phyloP scores from a whole-genome alignment of 2,329 filamentous ascomycete genomes.

The Penicillium sumatraense region DNA sequence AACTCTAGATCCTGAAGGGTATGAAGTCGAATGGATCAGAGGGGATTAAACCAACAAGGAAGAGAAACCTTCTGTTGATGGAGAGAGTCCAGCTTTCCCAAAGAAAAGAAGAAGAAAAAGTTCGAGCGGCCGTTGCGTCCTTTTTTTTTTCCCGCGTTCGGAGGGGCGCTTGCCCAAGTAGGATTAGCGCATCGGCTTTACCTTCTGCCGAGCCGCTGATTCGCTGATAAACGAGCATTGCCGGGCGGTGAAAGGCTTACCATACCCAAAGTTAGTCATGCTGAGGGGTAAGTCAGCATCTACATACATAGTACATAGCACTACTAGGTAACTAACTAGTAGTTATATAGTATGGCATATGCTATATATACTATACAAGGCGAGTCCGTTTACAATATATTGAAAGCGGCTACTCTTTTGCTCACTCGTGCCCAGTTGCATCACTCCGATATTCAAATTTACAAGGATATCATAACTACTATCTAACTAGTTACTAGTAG shows the following conservation, averaged over 20 bases:
- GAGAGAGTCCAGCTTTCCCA: slow-evolving; percentile 64
- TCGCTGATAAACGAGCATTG: slow-evolving; percentile 36
- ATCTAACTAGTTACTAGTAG: no score
- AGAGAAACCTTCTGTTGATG: slow-evolving; percentile 58
- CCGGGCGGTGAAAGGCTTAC: slow-evolving; percentile 27
- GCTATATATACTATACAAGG: no score
- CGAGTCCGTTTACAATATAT: no score
- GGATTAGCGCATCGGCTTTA: slow-evolving; percentile 27
- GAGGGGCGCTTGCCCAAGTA: slow-evolving; percentile 20
- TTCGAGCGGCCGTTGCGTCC: slow-evolving; percentile 33
- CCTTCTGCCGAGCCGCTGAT: slow-evolving; percentile 18
- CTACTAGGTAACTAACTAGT: not conserved
- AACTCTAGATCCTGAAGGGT: slow-evolving; percentile 35
- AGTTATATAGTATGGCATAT: no score
- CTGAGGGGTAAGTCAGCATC: slow-evolving; percentile 6
- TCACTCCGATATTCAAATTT: no score
- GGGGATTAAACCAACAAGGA: slow-evolving; percentile 49
- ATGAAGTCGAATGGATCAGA: slow-evolving; percentile 23
- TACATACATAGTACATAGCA: not conserved
- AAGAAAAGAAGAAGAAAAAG: slow-evolving; percentile 53
- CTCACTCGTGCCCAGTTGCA: no score
- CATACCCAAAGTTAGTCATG: not conserved
- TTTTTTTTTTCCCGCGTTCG: slow-evolving; percentile 30
- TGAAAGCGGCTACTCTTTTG: no score
- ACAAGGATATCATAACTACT: no score